Conservation (phyloP, 495 filamentous ascomycete species). For the Elasticomyces elasticus region DNA sequence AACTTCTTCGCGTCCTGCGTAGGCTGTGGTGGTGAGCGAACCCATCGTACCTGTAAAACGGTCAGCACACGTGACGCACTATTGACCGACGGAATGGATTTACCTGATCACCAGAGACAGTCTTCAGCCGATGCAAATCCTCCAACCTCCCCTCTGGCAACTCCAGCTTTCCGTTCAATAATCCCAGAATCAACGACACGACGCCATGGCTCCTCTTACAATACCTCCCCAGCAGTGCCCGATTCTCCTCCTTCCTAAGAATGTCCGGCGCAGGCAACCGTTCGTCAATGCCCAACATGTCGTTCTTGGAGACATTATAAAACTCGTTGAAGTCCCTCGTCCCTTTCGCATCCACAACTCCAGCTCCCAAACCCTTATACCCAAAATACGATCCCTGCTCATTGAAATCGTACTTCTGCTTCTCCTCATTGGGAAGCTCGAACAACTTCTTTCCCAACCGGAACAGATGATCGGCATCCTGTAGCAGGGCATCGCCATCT, state of each 20-base stretch:
- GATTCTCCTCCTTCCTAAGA: slow-evolving; percentile 26
- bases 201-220: slow-evolving; percentile 41
- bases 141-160: slow-evolving; percentile 41
- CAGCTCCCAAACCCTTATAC: slow-evolving; percentile 12
- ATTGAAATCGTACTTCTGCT: slow-evolving; percentile 16
- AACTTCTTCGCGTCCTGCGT: slow-evolving; percentile 19
- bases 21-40: slow-evolving; percentile 29
- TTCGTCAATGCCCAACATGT: slow-evolving; percentile 29
- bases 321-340: slow-evolving; percentile 25
- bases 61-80: slow-evolving; percentile 35
- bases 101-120: slow-evolving; percentile 45
- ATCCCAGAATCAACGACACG: slow-evolving; percentile 38
- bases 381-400: slow-evolving; percentile 19
- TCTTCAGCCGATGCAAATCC: slow-evolving; percentile 41
- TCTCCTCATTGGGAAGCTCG: slow-evolving; percentile 31
- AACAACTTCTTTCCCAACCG: slow-evolving; percentile 35
- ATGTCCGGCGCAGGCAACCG: slow-evolving; percentile 40
- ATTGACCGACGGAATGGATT: too few relatives aligned
- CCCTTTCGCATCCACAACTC: slow-evolving; percentile 16
- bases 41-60: slow-evolving; percentile 37
- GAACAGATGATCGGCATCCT: slow-evolving; percentile 23
- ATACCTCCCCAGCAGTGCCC: slow-evolving; percentile 38
- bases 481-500: slow-evolving; percentile 14
- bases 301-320: slow-evolving; percentile 28
- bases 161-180: slow-evolving; percentile 42